phyloP scores from a whole-genome alignment of 805 yeast genomes.

The Yamadazyma tumulicola region DNA sequence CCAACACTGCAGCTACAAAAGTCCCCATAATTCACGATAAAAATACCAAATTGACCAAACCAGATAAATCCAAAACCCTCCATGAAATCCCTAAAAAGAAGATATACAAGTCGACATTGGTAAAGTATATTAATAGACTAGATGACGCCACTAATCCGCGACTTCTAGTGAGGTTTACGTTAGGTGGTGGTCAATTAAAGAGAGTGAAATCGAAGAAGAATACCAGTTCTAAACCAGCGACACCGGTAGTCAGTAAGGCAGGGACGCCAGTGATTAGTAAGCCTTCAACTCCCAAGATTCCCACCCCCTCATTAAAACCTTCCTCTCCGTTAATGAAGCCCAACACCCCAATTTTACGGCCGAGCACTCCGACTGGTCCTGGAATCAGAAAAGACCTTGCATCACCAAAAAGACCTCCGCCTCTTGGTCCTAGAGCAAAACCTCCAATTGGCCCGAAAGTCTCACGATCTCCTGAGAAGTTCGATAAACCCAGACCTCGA shows the following conservation, averaged over 20 bases:
- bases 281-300: background rate
- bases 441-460: background rate
- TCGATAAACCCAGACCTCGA: background rate
- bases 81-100: constrained; percentile 1
- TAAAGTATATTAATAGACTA: constrained; percentile 29
- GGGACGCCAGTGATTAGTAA: background rate
- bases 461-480: background rate
- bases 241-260: too few species aligned
- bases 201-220: background rate
- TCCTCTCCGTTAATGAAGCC: too few species aligned
- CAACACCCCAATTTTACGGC: too few species aligned
- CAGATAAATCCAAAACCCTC: background rate
- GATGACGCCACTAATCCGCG: constrained; percentile 17
- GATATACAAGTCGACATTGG: constrained; percentile 1
- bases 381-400: too few species aligned
- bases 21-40: background rate
- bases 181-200: background rate
- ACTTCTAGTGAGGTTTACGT: constrained; percentile 14
- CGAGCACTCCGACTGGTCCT: too few species aligned
- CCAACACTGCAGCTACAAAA: background rate
- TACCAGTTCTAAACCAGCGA: background rate
- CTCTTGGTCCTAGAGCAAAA: too few species aligned
- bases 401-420: too few species aligned
- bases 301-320: background rate
- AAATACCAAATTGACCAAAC: background rate